Conservation (phyloP, 2,329 filamentous ascomycete species). For the Phialophora macrospora region DNA sequence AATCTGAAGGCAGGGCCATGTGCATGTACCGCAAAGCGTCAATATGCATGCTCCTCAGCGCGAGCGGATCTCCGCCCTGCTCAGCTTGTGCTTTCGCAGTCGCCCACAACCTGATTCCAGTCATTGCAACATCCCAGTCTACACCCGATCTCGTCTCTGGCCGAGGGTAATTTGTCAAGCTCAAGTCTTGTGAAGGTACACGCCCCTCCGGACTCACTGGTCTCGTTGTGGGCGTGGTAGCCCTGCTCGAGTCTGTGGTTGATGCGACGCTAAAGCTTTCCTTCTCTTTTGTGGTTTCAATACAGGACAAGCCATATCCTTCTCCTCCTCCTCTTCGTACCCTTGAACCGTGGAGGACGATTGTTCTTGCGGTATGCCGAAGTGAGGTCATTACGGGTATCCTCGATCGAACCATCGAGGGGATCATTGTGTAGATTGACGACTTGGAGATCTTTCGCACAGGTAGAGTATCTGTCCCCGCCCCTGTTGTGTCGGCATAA, state of each 20-base stretch:
- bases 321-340: slow-evolving; percentile 22
- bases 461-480: not conserved
- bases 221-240: slow-evolving; percentile 30
- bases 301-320: slow-evolving; percentile 22
- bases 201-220: slow-evolving; percentile 27
- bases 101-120: slow-evolving; percentile 32
- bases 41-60: slow-evolving; percentile 35
- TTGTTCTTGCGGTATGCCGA: slow-evolving; percentile 26
- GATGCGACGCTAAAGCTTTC: slow-evolving; percentile 23
- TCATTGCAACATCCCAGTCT: slow-evolving; percentile 34
- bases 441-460: slow-evolving; percentile 20
- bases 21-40: slow-evolving; percentile 35
- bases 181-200: slow-evolving; percentile 20
- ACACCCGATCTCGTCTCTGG: slow-evolving; percentile 27
- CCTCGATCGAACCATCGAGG: slow-evolving; percentile 30
- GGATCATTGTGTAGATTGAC: slow-evolving; percentile 34
- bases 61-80: slow-evolving; percentile 26
- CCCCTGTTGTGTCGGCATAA: not conserved
- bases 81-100: slow-evolving; percentile 33
- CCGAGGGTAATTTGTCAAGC: slow-evolving; percentile 31
- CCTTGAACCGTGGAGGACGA: slow-evolving; percentile 17
- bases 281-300: slow-evolving; percentile 25
- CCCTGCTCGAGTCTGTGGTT: slow-evolving; percentile 24
- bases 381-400: slow-evolving; percentile 33
- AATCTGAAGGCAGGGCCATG: slow-evolving; percentile 31